phyloP scores from a whole-genome alignment of 1,139 yeast species.

The Pichia sp. region DNA sequence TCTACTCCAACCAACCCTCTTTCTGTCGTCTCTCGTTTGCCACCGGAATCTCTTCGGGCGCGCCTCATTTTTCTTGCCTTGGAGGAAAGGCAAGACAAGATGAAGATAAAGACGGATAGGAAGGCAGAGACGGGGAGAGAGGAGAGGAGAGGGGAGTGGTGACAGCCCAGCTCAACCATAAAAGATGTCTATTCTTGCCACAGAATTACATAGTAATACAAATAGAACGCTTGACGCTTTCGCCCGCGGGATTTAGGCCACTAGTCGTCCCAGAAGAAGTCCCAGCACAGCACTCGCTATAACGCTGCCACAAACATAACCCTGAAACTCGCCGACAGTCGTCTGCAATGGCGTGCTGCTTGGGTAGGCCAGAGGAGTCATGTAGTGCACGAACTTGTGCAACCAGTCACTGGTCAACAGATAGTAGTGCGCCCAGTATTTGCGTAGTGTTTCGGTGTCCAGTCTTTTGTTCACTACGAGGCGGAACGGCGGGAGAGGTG shows the following conservation, averaged over 20 bases:
- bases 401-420: not conserved
- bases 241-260: not conserved
- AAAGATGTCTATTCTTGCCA: no score
- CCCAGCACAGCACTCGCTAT: constrained; percentile 3
- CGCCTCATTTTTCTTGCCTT: not conserved
- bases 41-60: not conserved
- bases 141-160: not conserved
- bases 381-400: not conserved
- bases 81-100: not conserved
- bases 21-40: constrained; percentile 1
- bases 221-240: not conserved
- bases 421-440: not conserved
- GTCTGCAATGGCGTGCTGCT: constrained; percentile 2
- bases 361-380: constrained; percentile 3
- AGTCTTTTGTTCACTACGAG: not conserved
- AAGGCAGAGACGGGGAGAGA: not conserved
- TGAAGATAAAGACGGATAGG: no score
- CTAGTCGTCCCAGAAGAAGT: not conserved
- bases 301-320: constrained; percentile 1
- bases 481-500: constrained; percentile 1
- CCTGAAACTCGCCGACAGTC: constrained; percentile 10
- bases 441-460: not conserved
- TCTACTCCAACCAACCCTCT: not conserved
- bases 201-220: not conserved
- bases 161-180: no score